Evolutionary conservation across 2,329 filamentous ascomycete species (phyloP).

Genomic region (Paraphaeosphaeria minitans): DNA sequence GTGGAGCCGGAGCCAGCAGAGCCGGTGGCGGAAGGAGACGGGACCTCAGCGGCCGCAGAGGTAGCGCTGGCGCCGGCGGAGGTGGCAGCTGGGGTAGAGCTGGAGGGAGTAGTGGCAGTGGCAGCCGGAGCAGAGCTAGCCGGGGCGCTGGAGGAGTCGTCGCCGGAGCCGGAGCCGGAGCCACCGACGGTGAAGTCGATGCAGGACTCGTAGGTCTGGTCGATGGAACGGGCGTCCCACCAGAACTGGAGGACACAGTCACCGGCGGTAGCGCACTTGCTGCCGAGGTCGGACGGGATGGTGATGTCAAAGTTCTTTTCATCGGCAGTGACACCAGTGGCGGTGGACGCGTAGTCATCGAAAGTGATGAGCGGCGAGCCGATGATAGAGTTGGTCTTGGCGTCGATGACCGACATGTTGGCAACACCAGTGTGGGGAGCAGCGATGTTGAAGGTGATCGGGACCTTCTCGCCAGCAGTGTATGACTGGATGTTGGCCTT

Average conservation of each 20-base stretch:
- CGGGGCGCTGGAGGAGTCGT: conserved; percentile 14
- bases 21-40: conserved; percentile 17
- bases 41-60: conserved; percentile 15
- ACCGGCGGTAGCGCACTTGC: conserved; percentile 55
- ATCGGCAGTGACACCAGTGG: conserved; percentile 48
- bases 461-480: conserved; percentile 55
- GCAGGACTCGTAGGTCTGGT: conserved; percentile 68
- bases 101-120: conserved; percentile 17
- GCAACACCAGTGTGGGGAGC: conserved; percentile 61
- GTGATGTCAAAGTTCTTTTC: conserved; percentile 60
- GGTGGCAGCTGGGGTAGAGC: conserved; percentile 15
- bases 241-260: conserved; percentile 66
- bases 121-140: conserved; percentile 20
- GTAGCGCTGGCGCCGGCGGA: conserved; percentile 14
- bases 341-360: conserved; percentile 59
- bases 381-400: conserved; percentile 58
- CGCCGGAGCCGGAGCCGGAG: conserved; percentile 33
- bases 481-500: conserved; percentile 58
- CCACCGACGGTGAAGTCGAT: conserved; percentile 61
- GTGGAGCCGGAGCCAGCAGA: conserved; percentile 17
- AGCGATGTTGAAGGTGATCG: conserved; percentile 54
- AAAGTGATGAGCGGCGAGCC: conserved; percentile 61
- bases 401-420: conserved; percentile 65
- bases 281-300: conserved; percentile 57
- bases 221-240: conserved; percentile 61